phyloP scores from a whole-genome alignment of 352 stramenopile species.

The Globisporangium paroecandrum region DNA sequence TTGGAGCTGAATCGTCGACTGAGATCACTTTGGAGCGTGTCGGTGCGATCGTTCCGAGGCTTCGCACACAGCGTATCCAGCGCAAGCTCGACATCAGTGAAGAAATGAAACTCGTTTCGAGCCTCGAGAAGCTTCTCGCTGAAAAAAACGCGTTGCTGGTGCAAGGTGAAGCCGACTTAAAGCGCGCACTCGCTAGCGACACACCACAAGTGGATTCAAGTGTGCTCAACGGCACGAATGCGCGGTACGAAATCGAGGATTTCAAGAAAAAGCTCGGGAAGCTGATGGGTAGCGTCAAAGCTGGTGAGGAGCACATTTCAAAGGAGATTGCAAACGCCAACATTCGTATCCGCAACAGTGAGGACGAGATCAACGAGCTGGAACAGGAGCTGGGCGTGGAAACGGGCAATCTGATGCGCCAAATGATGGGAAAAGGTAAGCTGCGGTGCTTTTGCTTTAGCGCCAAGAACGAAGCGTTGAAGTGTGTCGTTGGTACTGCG shows the following conservation, averaged over 20 bases:
- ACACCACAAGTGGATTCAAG: slow-evolving; percentile 62
- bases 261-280: slow-evolving; percentile 78
- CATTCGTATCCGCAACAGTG: slow-evolving; percentile 60
- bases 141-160: slow-evolving; percentile 48
- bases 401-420: slow-evolving; percentile 71
- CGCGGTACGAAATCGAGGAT: slow-evolving; percentile 67
- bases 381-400: slow-evolving; percentile 65
- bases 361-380: slow-evolving; percentile 65
- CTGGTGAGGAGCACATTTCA: slow-evolving; percentile 47
- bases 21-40: slow-evolving; percentile 65
- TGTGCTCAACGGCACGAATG: slow-evolving; percentile 51
- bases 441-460: slow-evolving; percentile 79
- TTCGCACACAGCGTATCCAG: slow-evolving; percentile 58
- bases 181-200: slow-evolving; percentile 60
- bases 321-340: slow-evolving; percentile 62
- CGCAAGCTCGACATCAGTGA: slow-evolving; percentile 54
- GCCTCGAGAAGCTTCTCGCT: slow-evolving; percentile 46
- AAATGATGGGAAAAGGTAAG: slow-evolving; percentile 53
- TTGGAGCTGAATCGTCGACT: slow-evolving; percentile 57
- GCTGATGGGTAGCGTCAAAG: slow-evolving; percentile 60
- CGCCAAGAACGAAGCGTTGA: slow-evolving; percentile 60
- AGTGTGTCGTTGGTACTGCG: slow-evolving; percentile 67
- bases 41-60: slow-evolving; percentile 51
- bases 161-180: slow-evolving; percentile 65
- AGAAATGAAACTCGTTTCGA: slow-evolving; percentile 46